phyloP scores from a whole-genome alignment of 2,329 filamentous ascomycete genomes.

The Claviceps fusiformis region DNA sequence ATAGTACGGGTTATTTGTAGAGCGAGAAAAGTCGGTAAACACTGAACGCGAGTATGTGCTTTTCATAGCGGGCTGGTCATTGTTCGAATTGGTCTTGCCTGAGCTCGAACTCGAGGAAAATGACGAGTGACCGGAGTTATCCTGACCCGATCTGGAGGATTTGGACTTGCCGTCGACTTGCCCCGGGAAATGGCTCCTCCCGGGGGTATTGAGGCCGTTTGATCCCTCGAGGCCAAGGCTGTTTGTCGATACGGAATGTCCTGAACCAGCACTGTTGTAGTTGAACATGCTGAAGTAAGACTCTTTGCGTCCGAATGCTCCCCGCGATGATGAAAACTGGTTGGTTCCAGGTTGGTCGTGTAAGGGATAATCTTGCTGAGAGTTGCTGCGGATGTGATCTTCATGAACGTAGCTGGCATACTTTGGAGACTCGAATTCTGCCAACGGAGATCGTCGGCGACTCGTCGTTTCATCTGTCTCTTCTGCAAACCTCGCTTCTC shows the following conservation, averaged over 20 bases:
- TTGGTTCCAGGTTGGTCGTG: not conserved
- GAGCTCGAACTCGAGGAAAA: slow-evolving; percentile 1
- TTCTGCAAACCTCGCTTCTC: not conserved
- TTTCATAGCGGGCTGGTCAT: not conserved
- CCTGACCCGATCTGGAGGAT: not conserved
- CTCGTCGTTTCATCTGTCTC: not conserved
- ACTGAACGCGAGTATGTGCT: slow-evolving; percentile 1
- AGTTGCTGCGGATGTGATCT: not conserved
- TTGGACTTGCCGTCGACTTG: not conserved
- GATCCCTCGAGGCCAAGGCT: not conserved
- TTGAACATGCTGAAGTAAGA: slow-evolving; percentile 1
- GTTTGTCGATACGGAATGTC: not conserved
- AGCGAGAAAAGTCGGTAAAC: slow-evolving; percentile 14
- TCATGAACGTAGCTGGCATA: not conserved
- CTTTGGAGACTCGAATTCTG: not conserved
- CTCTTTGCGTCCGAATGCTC: slow-evolving; percentile 1
- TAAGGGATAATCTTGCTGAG: not conserved
- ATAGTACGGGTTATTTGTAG: slow-evolving; percentile 22
- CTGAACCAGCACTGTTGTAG: not conserved
- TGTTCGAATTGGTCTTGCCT: not conserved
- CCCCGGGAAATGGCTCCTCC: not conserved
- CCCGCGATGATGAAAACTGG: not conserved
- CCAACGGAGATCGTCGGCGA: slow-evolving; percentile 1
- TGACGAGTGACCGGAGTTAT: not conserved
- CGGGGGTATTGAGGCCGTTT: not conserved